Conservation (phyloP, 805 yeast genomes). For the Dipodascopsis uninucleata region DNA sequence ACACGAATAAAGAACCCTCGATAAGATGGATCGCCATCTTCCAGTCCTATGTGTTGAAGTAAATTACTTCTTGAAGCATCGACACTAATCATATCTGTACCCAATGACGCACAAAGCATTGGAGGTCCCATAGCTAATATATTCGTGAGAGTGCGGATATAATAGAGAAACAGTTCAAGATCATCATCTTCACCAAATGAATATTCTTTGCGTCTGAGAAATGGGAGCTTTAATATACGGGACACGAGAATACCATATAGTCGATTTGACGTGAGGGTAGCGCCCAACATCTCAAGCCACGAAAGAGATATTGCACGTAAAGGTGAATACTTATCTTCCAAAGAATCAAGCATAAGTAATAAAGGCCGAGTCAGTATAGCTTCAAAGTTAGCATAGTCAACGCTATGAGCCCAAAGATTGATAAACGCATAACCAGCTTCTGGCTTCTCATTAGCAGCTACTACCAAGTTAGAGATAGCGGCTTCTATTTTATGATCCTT, state of each 20-base stretch:
- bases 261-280: conserved; percentile 43
- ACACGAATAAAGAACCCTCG: conserved; percentile 26
- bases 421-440: conserved; percentile 54
- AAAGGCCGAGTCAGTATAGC: conserved; percentile 58
- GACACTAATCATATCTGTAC: conserved; percentile 49
- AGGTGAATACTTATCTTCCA: conserved; percentile 45
- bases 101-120: conserved; percentile 47
- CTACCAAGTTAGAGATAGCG: conserved; percentile 55
- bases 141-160: conserved; percentile 50
- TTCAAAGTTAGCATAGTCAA: conserved; percentile 45
- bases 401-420: conserved; percentile 72
- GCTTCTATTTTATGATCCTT: conserved; percentile 64
- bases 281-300: conserved; percentile 29
- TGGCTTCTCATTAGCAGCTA: conserved; percentile 38
- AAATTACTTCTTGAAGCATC: conserved; percentile 26
- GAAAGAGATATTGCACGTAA: conserved; percentile 21
- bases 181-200: conserved; percentile 52
- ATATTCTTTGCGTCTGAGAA: conserved; percentile 31
- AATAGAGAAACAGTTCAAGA: conserved; percentile 58
- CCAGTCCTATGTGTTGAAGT: conserved; percentile 26
- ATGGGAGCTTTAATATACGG: conserved; percentile 48
- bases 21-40: conserved; percentile 28
- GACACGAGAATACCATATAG: conserved; percentile 57
- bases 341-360: conserved; percentile 62
- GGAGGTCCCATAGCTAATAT: conserved; percentile 47